phyloP scores from a whole-genome alignment of 2,329 filamentous ascomycete species.

The Metarhizium humberi region DNA sequence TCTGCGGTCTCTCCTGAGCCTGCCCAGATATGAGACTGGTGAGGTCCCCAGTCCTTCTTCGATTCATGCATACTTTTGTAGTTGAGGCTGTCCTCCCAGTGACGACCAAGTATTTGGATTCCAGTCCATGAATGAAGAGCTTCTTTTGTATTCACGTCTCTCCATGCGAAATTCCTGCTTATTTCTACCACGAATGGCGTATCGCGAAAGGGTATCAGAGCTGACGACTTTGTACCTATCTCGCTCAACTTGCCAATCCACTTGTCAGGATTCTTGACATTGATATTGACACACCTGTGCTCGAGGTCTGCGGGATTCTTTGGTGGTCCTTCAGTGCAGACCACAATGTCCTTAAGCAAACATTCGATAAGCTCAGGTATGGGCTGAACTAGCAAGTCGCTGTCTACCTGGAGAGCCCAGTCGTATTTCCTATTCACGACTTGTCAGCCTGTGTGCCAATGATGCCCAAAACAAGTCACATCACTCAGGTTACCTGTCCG shows the following conservation, averaged over 20 bases:
- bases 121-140: constrained; percentile 18
- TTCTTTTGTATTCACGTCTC: constrained; percentile 9
- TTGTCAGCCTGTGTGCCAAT: not conserved
- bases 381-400: constrained; percentile 11
- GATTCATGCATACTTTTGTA: constrained; percentile 12
- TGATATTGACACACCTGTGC: not conserved
- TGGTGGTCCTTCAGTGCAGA: constrained; percentile 3
- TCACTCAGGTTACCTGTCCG: constrained; percentile 22
- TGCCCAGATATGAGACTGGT: constrained; percentile 22
- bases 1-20: constrained; percentile 16
- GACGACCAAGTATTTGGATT: constrained; percentile 21
- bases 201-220: constrained; percentile 18
- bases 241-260: constrained; percentile 4
- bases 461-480: not conserved
- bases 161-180: constrained; percentile 19
- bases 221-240: constrained; percentile 18
- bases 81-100: constrained; percentile 29
- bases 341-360: constrained; percentile 13
- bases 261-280: not conserved
- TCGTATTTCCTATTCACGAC: constrained; percentile 18
- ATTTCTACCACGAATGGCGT: constrained; percentile 25
- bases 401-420: constrained; percentile 24
- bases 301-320: not conserved
- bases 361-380: constrained; percentile 11
- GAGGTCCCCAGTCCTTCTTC: constrained; percentile 21